A percentile compares a stretch with the other conserved stretches of the same genome.
Evolutionary conservation across 2,329 filamentous ascomycete genomes (phyloP).

Genomic region (Fusarium armeniacum): DNA sequence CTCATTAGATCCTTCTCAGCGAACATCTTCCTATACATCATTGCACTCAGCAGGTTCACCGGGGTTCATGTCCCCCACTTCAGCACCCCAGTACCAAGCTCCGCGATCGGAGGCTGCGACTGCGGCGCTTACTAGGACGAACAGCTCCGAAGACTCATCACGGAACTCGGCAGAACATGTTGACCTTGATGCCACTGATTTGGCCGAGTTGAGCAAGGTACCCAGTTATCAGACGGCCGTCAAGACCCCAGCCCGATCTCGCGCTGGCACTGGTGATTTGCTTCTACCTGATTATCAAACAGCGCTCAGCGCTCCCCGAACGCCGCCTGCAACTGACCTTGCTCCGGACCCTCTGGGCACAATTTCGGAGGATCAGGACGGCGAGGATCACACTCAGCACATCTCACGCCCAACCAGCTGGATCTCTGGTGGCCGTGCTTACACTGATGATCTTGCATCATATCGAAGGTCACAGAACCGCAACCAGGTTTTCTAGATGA

Average conservation of each 20-base stretch:
- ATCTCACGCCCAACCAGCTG: constrained; percentile 47
- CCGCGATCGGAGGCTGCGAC: constrained; percentile 61
- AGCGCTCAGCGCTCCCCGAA: constrained; percentile 67
- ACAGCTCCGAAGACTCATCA: constrained; percentile 67
- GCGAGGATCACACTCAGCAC: constrained; percentile 46
- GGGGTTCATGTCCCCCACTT: constrained; percentile 60
- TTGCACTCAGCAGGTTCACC: constrained; percentile 60
- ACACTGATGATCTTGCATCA: constrained; percentile 45
- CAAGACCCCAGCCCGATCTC: constrained; percentile 71
- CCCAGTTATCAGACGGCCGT: constrained; percentile 84
- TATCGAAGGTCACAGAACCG: constrained; percentile 45
- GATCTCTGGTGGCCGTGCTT: constrained; percentile 43
- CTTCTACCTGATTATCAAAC: constrained; percentile 77
- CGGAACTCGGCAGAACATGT: constrained; percentile 69
- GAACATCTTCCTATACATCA: constrained; percentile 63
- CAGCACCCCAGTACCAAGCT: constrained; percentile 54
- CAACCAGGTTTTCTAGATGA: constrained; percentile 38
- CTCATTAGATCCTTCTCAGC: constrained; percentile 63
- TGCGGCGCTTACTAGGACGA: constrained; percentile 65
- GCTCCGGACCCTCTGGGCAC: constrained; percentile 50
- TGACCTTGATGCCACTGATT: constrained; percentile 70
- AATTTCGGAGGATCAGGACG: constrained; percentile 52
- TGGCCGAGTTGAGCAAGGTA: constrained; percentile 77
- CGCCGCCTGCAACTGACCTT: constrained; percentile 58
- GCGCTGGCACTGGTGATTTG: constrained; percentile 62